These are phyloP conservation scores for Eucalyptus leucophloia DNA, from an alignment of 345 rosid genomes.

Conservation along the genomic window DNA sequence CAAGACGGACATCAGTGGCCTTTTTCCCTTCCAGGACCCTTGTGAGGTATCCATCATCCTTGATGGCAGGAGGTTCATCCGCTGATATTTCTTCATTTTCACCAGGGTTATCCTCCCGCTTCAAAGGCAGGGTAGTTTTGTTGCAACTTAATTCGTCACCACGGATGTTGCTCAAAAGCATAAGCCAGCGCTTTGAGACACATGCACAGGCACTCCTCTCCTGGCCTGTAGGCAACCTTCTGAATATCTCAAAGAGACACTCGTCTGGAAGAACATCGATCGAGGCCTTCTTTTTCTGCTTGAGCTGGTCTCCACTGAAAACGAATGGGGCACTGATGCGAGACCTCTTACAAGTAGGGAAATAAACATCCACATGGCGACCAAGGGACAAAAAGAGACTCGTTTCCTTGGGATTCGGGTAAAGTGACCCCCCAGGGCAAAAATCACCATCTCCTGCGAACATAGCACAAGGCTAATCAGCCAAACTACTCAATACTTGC, in stretches of 20 bases:
- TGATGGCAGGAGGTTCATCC: conserved; percentile 4
- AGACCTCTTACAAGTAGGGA: conserved; percentile 63
- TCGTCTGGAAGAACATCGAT: conserved; percentile 85
- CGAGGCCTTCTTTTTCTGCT: conserved; percentile 39
- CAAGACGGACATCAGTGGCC: conserved; percentile 79
- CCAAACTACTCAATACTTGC: neutral
- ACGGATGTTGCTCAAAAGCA: conserved; percentile 51
- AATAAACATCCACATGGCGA: conserved; percentile 55
- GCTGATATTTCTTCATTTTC: conserved; percentile 1
- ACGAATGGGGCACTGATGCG: conserved; percentile 64
- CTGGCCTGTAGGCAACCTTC: conserved; percentile 53
- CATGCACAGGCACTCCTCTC: conserved; percentile 78
- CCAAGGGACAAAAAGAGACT: conserved; percentile 55
- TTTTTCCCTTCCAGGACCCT: conserved; percentile 85
- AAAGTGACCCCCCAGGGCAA: conserved; percentile 52
- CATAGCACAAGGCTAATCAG: neutral
- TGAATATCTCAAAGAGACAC: conserved; percentile 84
- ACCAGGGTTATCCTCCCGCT: neutral
- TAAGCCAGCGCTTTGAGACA: conserved; percentile 90
- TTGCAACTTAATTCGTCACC: conserved; percentile 36
- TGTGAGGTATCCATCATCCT: conserved; percentile 55
- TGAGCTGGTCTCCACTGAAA: conserved; percentile 37
- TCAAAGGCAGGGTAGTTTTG: neutral
- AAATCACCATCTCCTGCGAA: conserved; percentile 60
- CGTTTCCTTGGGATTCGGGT: conserved; percentile 66